phyloP scores from a whole-genome alignment of 345 rosid species.

The Syzygium aqueum region DNA sequence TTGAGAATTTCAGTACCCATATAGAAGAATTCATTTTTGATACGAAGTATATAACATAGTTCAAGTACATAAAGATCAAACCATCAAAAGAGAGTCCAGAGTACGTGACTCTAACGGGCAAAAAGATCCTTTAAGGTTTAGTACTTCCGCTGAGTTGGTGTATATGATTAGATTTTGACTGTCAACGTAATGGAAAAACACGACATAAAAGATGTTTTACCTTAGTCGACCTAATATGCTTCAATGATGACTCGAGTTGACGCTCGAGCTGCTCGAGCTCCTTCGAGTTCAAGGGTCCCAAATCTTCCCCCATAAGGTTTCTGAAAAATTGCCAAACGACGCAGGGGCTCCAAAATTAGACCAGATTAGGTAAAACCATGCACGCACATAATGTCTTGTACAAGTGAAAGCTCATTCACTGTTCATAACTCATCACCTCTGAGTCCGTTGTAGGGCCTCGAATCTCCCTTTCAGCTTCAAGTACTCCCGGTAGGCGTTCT shows the following conservation, averaged over 20 bases:
- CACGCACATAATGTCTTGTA: not conserved
- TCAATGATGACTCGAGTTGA: slow-evolving; percentile 72
- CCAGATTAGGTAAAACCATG: not conserved
- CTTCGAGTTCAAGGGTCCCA: slow-evolving; percentile 82
- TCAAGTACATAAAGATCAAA: not conserved
- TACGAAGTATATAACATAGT: not conserved
- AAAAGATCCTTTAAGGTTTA: not conserved
- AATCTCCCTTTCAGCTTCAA: slow-evolving; percentile 68
- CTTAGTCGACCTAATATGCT: slow-evolving; percentile 87
- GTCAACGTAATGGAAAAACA: not conserved
- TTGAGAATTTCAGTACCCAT: not conserved
- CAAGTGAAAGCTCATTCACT: not conserved
- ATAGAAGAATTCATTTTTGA: not conserved
- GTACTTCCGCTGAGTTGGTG: not conserved
- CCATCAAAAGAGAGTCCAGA: not conserved
- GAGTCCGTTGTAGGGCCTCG: slow-evolving; percentile 75
- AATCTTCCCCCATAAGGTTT: slow-evolving; percentile 93
- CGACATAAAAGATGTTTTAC: slow-evolving; percentile 13
- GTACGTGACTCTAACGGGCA: not conserved
- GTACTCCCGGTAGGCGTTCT: slow-evolving; percentile 91
- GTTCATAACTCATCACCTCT: slow-evolving; percentile 36
- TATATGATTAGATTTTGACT: not conserved
- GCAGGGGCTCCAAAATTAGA: not conserved
- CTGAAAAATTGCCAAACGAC: slow-evolving; percentile 11
- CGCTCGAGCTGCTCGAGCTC: slow-evolving; percentile 97